These are phyloP conservation scores for Pestalotiopsis sp. DNA, from an alignment of 2,329 filamentous ascomycete genomes.

Conservation along the genomic window DNA sequence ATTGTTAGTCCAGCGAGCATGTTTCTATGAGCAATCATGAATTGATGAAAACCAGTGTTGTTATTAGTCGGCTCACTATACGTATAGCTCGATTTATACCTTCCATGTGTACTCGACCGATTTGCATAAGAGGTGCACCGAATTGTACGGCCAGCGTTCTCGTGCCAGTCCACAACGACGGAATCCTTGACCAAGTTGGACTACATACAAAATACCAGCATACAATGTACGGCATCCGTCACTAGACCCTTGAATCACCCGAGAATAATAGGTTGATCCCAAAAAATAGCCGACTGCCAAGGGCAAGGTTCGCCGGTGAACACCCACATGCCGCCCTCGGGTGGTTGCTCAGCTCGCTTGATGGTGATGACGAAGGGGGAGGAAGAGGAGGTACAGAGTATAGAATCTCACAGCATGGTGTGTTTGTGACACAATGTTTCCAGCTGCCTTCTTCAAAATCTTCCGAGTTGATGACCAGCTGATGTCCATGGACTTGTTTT, in stretches of 20 bases:
- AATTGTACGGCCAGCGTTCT: neutral
- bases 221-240: neutral
- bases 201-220: neutral
- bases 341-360: no score
- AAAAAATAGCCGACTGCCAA: neutral
- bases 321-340: no score
- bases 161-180: neutral
- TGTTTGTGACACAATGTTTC: neutral
- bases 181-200: neutral
- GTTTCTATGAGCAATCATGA: neutral
- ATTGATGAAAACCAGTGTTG: neutral
- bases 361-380: no score
- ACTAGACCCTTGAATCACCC: neutral
- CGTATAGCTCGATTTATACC: no score
- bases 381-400: no score
- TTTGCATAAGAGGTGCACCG: neutral
- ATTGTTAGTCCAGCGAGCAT: neutral
- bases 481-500: neutral
- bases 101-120: no score
- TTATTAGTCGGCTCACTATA: no score
- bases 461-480: neutral
- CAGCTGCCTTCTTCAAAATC: neutral
- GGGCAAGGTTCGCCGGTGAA: no score
- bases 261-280: neutral
- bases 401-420: neutral